Evolutionary conservation across 1,284 basidiomycete genomes (phyloP).

Genomic region (Tilletia indica): DNA sequence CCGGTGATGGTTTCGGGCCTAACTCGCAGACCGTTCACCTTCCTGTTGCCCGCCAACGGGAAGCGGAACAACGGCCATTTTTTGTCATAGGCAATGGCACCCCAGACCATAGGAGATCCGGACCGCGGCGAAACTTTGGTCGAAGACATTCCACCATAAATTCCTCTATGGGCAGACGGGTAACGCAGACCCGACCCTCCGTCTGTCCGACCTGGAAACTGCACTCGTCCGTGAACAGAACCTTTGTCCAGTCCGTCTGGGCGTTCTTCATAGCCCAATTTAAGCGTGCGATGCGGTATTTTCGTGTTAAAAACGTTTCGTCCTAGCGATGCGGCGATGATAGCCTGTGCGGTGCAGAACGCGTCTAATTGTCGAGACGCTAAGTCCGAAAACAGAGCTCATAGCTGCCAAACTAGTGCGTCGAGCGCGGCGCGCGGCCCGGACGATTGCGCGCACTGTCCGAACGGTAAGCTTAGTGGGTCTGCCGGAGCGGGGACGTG

Average conservation of each 20-base stretch:
- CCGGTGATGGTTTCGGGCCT: background rate
- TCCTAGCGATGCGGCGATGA: background rate
- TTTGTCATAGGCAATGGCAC: background rate
- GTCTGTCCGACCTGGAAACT: background rate
- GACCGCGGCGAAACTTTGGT: background rate
- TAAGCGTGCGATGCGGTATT: background rate
- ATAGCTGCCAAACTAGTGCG: no score
- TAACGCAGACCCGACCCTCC: no score
- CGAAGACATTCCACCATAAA: background rate
- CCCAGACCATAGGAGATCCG: background rate
- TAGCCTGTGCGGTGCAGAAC: background rate
- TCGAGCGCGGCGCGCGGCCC: no score
- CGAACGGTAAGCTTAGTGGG: no score
- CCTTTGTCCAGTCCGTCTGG: background rate
- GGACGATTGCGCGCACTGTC: no score
- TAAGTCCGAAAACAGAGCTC: no score
- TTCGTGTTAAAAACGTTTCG: background rate
- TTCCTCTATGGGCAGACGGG: background rate
- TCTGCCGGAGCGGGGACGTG: no score
- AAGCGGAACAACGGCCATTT: slow-evolving; percentile 1
- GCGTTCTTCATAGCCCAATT: background rate
- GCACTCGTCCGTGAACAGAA: background rate
- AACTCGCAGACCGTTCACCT: background rate
- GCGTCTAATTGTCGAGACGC: no score
- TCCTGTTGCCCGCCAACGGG: background rate